Conservation (phyloP, 371 early-diverging fungal genomes). For the Mucor mucedo region DNA sequence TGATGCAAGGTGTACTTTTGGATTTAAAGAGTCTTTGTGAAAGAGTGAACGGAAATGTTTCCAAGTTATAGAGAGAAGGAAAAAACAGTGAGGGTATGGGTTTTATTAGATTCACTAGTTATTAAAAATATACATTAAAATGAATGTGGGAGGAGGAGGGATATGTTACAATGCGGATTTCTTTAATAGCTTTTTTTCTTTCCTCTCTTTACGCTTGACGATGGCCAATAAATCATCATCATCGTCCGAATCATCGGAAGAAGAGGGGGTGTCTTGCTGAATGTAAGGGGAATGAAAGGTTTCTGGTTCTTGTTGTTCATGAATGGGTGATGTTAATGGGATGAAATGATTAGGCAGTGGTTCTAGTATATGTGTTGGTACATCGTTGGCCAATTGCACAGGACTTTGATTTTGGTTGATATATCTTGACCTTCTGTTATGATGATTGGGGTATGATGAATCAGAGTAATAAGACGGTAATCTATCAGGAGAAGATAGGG, state of each 20-base stretch:
- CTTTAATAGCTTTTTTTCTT: constrained; percentile 7
- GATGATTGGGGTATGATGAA: neutral
- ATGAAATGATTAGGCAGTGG: constrained; percentile 4
- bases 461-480: constrained; percentile 15
- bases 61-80: constrained; percentile 16
- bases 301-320: constrained; percentile 4
- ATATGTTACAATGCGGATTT: constrained; percentile 1
- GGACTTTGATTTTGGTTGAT: neutral
- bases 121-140: constrained; percentile 9
- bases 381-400: constrained; percentile 9
- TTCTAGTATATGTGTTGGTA: constrained; percentile 31
- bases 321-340: constrained; percentile 2
- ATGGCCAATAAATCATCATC: constrained; percentile 28
- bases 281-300: neutral
- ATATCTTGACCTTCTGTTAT: constrained; percentile 3
- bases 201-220: constrained; percentile 25
- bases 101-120: neutral
- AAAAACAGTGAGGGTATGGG: neutral
- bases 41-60: constrained; percentile 18
- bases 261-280: constrained; percentile 1
- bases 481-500: constrained; percentile 29
- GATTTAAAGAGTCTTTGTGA: constrained; percentile 61
- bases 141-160: neutral
- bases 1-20: constrained; percentile 50
- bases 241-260: constrained; percentile 18